Evolutionary conservation across 2,329 filamentous ascomycete genomes (phyloP).

Genomic region (Macrophomina pseudophaseolina): DNA sequence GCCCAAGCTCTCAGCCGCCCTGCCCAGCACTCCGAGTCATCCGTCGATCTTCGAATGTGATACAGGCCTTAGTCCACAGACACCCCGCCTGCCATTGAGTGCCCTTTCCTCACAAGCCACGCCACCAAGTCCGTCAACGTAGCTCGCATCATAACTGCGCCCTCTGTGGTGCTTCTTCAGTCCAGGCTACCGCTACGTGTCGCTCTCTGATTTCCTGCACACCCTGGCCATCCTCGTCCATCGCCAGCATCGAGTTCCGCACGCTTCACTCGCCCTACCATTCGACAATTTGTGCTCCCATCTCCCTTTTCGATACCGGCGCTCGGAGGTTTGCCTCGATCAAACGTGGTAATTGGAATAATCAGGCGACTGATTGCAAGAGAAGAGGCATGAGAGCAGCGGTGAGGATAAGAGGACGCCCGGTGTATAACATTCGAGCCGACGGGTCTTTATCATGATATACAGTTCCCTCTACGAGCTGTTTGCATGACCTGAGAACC

Average conservation of each 20-base stretch:
- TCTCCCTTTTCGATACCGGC: not conserved
- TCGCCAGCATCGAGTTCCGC: constrained; percentile 8
- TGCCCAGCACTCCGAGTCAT: not conserved
- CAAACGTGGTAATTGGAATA: not conserved
- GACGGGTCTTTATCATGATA: not conserved
- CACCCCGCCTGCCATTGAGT: not conserved
- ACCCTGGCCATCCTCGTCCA: not conserved
- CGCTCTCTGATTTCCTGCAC: not conserved
- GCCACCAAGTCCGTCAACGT: not conserved
- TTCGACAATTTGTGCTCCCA: not conserved
- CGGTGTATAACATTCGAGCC: not conserved
- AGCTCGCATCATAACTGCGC: constrained; percentile 11
- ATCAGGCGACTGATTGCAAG: not conserved
- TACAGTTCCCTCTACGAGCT: not conserved
- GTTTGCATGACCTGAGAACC: not conserved
- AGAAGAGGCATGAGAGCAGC: not conserved
- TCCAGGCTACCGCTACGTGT: constrained; percentile 3
- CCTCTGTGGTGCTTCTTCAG: not conserved
- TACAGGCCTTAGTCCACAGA: not conserved
- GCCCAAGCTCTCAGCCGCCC: not conserved
- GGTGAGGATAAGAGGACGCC: not conserved
- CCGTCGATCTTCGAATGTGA: not conserved
- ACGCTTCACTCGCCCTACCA: not conserved
- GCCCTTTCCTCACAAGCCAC: constrained; percentile 1
- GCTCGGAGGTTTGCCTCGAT: not conserved